A percentile compares a stretch with the other conserved stretches of the same genome.
Evolutionary conservation across 768 basidiomycete genomes (phyloP).

Genomic region (Leccinum rimulosum): DNA sequence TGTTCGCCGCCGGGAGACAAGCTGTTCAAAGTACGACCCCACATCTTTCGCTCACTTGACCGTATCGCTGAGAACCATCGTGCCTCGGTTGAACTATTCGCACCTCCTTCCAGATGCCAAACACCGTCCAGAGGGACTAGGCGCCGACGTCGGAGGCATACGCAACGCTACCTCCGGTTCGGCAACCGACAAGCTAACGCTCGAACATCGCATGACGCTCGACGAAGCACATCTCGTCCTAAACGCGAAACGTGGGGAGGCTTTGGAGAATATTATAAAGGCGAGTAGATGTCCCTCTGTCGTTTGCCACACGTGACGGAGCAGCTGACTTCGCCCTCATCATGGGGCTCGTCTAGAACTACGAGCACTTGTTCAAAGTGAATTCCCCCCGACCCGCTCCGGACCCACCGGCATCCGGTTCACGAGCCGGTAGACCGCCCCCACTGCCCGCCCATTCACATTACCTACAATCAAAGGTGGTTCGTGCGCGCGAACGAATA

Average conservation of each 20-base stretch:
- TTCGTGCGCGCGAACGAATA: slow-evolving; percentile 90
- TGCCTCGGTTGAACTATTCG: not conserved
- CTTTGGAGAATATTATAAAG: slow-evolving; percentile 67
- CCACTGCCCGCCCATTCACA: slow-evolving; percentile 63
- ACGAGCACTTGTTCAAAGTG: slow-evolving; percentile 89
- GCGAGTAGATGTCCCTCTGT: slow-evolving; percentile 38
- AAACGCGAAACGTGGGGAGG: slow-evolving; percentile 76
- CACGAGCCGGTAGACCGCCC: slow-evolving; percentile 40
- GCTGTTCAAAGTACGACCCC: slow-evolving; percentile 81
- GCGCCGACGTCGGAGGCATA: slow-evolving; percentile 68
- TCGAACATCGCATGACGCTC: slow-evolving; percentile 87
- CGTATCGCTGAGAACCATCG: not conserved
- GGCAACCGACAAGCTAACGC: slow-evolving; percentile 75
- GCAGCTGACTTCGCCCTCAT: not conserved
- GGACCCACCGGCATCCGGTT: slow-evolving; percentile 39
- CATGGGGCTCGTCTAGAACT: slow-evolving; percentile 54
- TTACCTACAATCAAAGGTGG: slow-evolving; percentile 97
- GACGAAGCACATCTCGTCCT: slow-evolving; percentile 94
- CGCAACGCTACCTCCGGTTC: slow-evolving; percentile 74
- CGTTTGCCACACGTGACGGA: not conserved
- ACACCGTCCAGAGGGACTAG: slow-evolving; percentile 68
- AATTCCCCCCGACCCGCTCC: slow-evolving; percentile 72
- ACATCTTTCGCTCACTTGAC: not conserved
- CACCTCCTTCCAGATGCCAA: slow-evolving; percentile 69
- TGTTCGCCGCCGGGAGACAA: slow-evolving; percentile 86